A percentile compares a stretch with the other conserved stretches of the same genome.
phyloP scores from a whole-genome alignment of 148 eudicot species.

The Vaccinium myrtillus region DNA sequence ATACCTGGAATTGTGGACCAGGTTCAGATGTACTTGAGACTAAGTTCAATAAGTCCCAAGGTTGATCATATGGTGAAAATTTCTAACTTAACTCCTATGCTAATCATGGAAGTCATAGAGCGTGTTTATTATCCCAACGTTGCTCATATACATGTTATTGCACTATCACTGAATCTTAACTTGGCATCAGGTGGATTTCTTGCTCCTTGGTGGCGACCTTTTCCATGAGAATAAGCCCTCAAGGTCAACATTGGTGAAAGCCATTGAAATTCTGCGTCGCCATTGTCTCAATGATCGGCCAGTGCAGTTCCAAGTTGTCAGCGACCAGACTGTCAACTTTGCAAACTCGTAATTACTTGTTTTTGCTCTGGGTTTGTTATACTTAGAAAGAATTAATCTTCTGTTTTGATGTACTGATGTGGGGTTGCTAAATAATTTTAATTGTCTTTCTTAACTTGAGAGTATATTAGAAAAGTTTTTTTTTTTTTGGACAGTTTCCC shows the following conservation, averaged over 20 bases:
- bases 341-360: constrained; percentile 62
- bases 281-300: constrained; percentile 92
- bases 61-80: background rate
- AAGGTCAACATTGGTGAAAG: constrained; percentile 84
- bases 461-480: background rate
- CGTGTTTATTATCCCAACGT: background rate
- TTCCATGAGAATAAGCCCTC: constrained; percentile 99
- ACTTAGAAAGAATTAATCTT: background rate
- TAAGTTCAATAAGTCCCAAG: background rate
- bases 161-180: constrained; percentile 3
- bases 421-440: background rate
- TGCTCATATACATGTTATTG: background rate
- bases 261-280: constrained; percentile 89
- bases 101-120: background rate
- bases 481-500: background rate
- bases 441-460: background rate
- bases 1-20: background rate
- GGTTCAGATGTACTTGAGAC: background rate
- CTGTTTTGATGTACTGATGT: background rate
- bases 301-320: constrained; percentile 97
- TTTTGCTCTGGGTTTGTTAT: background rate
- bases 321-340: constrained; percentile 96
- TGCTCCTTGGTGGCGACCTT: constrained; percentile 98
- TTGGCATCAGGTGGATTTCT: constrained; percentile 71
- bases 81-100: background rate